Conservation (phyloP, 2,329 filamentous ascomycete genomes). For the Colletotrichum filicis region DNA sequence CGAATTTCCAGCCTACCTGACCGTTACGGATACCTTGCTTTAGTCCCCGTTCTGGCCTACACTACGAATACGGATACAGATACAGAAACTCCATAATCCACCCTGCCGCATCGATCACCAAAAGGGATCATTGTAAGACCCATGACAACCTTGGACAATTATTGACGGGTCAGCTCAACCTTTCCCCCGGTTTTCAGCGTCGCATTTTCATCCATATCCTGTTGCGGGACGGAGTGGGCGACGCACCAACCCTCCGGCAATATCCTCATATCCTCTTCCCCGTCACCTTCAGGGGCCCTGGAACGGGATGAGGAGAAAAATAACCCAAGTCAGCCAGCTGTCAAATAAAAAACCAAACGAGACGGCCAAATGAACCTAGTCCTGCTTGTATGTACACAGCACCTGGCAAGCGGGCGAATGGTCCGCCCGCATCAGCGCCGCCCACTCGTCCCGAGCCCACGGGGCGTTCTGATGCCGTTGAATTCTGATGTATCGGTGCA, state of each 20-base stretch:
- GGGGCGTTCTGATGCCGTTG: slow-evolving; percentile 26
- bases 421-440: slow-evolving; percentile 20
- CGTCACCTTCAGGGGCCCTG: slow-evolving; percentile 4
- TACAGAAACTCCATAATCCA: not conserved
- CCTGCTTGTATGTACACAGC: slow-evolving; percentile 1
- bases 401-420: slow-evolving; percentile 21
- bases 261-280: slow-evolving; percentile 19
- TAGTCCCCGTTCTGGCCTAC: not conserved
- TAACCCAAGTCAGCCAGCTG: slow-evolving; percentile 7
- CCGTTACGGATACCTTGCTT: not conserved
- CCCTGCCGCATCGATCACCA: not conserved
- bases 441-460: slow-evolving; percentile 34
- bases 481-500: slow-evolving; percentile 23
- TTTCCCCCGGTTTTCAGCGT: slow-evolving; percentile 13
- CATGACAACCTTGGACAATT: not conserved
- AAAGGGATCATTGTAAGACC: not conserved
- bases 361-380: slow-evolving; percentile 1
- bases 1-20: not conserved
- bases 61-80: not conserved
- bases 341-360: not conserved
- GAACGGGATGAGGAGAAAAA: not conserved
- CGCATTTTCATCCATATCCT: slow-evolving; percentile 13
- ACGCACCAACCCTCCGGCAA: slow-evolving; percentile 30
- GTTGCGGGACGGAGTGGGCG: slow-evolving; percentile 25
- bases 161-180: slow-evolving; percentile 7